Evolutionary conservation across 352 stramenopile species (phyloP).

Genomic region (Aphanomyces stellatus): DNA sequence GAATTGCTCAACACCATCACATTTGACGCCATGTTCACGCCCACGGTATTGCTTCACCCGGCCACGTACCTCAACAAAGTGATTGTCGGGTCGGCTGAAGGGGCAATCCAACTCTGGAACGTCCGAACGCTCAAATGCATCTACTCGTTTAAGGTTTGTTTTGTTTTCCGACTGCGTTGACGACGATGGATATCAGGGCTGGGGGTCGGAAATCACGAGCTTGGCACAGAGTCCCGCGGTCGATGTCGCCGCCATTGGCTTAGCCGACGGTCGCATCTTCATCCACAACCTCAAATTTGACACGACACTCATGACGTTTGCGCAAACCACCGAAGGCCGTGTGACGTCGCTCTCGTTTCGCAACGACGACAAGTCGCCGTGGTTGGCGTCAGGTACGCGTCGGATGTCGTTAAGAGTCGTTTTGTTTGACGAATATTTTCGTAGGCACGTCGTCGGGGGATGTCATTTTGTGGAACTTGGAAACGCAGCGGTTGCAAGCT

Average conservation of each 20-base stretch:
- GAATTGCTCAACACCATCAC: conserved; percentile 42
- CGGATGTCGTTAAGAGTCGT: background rate
- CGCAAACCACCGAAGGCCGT: conserved; percentile 52
- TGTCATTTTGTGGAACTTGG: conserved; percentile 88
- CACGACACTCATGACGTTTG: conserved; percentile 68
- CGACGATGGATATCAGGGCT: conserved; percentile 24
- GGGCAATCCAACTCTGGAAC: conserved; percentile 86
- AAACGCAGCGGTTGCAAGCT: conserved; percentile 80
- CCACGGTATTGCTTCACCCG: conserved; percentile 80
- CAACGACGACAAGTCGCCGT: conserved; percentile 60
- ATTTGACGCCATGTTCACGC: conserved; percentile 52
- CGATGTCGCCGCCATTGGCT: conserved; percentile 82
- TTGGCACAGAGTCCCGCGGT: conserved; percentile 84
- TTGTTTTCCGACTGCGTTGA: conserved; percentile 2
- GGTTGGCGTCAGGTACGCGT: conserved; percentile 37
- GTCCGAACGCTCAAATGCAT: conserved; percentile 83
- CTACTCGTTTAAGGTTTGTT: conserved; percentile 63
- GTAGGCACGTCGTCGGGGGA: conserved; percentile 57
- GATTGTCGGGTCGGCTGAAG: conserved; percentile 77
- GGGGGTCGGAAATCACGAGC: conserved; percentile 50
- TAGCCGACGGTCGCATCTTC: conserved; percentile 70
- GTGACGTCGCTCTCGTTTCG: conserved; percentile 86
- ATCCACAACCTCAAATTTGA: conserved; percentile 85
- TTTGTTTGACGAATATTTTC: background rate
- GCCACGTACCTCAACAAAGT: conserved; percentile 94